Base-by-base conservation (phyloP, 73 alveolate species). In the Paramecium pentaurelia region DNA sequence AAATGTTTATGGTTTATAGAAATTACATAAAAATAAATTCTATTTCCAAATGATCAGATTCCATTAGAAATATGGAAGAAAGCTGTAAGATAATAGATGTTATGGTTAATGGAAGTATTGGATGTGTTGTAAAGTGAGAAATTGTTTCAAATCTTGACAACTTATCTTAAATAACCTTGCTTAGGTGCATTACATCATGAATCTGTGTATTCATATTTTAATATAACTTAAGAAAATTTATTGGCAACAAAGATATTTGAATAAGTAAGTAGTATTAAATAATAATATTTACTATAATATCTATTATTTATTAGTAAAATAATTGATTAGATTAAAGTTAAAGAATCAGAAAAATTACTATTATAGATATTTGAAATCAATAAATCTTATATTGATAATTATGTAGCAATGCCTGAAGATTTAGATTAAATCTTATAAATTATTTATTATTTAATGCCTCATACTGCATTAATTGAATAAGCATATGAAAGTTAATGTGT, bases 1-100 rank as follows among this genome's bases (percentile, higher is more conserved):
- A 73, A 73, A 73, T 73, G 87, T 14, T 73, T 73, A 73, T 73
- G 87, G 87, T 73, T 73, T 37, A 73, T 73, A 12, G 87, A 73
- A 38, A 73, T 73, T 4, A 73, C 87, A 37, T 73, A 73, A n/a
- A 73, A 73, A 2, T 38, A 73, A 36, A 73, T 73, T 73, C 22
- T 73, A 12, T 73, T 73, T 18, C 87, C 87, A 16, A 73, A 73
- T 38, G 87, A 73, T 38, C 16, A 34, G 18, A 73, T 73, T 1
- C 87, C 87, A 12, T 22, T 73, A 30, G 87, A 73, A 16, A 40
- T 73, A 12, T 73, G 87, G 87, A 73, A 40, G 47, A 73, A 73
- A 73, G 87, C 87, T 36, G 36, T 73, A 3, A 32, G 87, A 4
- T 37, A 73, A 73, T 73, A 73, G 40, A 37, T 73, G 36, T 36